Evolutionary conservation across 306 rosid species (phyloP).

Genomic region (Crotalaria pallida): DNA sequence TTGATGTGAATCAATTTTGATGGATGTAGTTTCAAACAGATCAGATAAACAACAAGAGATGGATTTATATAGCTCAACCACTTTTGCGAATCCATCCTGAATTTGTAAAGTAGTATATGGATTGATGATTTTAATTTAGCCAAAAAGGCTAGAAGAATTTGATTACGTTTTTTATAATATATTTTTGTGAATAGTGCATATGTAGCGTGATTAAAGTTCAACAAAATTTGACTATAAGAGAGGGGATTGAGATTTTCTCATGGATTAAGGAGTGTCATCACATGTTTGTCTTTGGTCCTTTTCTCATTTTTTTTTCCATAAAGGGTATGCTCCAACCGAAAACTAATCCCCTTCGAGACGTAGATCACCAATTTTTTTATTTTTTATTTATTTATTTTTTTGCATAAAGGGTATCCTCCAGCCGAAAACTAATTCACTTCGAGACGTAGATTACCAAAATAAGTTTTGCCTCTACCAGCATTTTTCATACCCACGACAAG

Average conservation of each 20-base stretch:
- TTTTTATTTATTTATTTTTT: no score
- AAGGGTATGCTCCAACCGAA: no score
- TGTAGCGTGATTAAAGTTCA: background rate
- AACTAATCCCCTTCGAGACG: no score
- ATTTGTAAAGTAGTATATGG: background rate
- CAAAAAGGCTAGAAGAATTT: background rate
- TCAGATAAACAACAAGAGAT: background rate
- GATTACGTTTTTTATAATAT: background rate
- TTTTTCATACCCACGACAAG: no score
- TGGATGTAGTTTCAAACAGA: conserved; percentile 2
- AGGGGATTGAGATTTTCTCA: background rate
- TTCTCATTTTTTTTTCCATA: no score
- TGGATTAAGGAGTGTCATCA: background rate
- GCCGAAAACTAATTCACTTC: no score
- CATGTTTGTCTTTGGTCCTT: background rate
- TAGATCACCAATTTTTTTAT: no score
- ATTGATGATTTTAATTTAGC: background rate
- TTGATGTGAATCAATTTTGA: background rate
- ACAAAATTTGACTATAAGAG: background rate
- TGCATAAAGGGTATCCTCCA: no score
- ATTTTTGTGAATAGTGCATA: background rate
- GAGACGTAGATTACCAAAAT: no score
- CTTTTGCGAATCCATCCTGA: background rate
- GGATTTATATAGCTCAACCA: conserved; percentile 35
- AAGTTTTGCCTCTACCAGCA: no score